Conservation (phyloP, 2,329 filamentous ascomycete species). For the Hypomyces rosellus region DNA sequence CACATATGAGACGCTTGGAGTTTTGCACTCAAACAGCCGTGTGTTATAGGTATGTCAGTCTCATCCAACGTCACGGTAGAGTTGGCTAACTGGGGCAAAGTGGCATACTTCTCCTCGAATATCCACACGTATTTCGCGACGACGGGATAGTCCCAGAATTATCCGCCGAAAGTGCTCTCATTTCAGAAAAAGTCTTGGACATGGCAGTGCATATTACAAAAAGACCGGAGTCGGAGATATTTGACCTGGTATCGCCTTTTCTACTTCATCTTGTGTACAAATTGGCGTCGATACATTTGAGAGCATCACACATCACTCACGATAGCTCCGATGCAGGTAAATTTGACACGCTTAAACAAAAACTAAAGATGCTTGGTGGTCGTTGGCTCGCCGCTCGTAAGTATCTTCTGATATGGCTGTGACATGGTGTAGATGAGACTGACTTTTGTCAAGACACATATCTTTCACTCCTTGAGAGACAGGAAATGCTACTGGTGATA, state of each 20-base stretch:
- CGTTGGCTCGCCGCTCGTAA: constrained; percentile 7
- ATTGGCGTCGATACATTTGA: constrained; percentile 4
- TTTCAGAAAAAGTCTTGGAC: background rate
- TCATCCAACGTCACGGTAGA: no score
- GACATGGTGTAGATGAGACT: background rate
- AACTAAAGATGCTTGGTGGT: background rate
- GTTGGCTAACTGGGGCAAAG: background rate
- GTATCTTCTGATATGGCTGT: background rate
- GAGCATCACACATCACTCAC: background rate
- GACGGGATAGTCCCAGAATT: background rate
- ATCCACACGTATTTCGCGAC: background rate
- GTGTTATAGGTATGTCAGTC: constrained; percentile 5
- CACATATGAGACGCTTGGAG: constrained; percentile 3
- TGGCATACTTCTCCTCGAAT: constrained; percentile 6
- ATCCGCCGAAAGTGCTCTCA: background rate
- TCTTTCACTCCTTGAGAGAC: constrained; percentile 8
- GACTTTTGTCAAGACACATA: background rate
- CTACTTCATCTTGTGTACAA: constrained; percentile 4
- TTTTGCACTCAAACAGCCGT: constrained; percentile 9
- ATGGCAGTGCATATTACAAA: background rate
- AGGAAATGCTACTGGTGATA: constrained; percentile 6
- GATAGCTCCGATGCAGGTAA: background rate
- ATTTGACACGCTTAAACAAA: background rate
- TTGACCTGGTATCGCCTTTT: constrained; percentile 2
- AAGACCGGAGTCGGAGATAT: background rate